Conservation (phyloP, 306 rosid genomes). For the Mucuna pruriens region DNA sequence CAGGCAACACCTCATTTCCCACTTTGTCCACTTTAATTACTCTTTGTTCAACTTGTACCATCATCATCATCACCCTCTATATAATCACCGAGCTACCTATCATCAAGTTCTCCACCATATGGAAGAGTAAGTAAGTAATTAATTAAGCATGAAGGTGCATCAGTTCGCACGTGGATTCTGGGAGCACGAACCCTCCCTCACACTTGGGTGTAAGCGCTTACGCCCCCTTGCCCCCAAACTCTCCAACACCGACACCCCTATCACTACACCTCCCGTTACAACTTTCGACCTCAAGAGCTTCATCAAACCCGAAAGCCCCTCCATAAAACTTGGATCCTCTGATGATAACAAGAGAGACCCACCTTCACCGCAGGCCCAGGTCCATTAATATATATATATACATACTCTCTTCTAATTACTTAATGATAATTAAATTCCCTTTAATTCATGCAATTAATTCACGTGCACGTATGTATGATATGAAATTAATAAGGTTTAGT, state of each 20-base stretch:
- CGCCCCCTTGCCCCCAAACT: slow-evolving; percentile 94
- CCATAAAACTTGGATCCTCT: slow-evolving; percentile 54
- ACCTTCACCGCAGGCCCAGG: slow-evolving; percentile 50
- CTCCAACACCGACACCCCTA: slow-evolving; percentile 26
- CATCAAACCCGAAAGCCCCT: slow-evolving; percentile 76
- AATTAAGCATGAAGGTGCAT: slow-evolving; percentile 84
- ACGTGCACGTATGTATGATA: background rate
- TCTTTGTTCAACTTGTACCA: slow-evolving; percentile 3
- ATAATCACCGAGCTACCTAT: slow-evolving; percentile 35
- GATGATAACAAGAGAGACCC: slow-evolving; percentile 56
- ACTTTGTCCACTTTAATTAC: slow-evolving; percentile 36
- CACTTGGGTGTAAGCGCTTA: slow-evolving; percentile 86
- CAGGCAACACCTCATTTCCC: slow-evolving; percentile 88
- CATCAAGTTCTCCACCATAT: slow-evolving; percentile 53
- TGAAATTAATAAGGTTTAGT: background rate
- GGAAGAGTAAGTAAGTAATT: slow-evolving; percentile 34
- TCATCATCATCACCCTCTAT: slow-evolving; percentile 44
- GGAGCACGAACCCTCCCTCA: slow-evolving; percentile 86
- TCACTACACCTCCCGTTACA: slow-evolving; percentile 16
- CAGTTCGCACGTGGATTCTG: slow-evolving; percentile 91
- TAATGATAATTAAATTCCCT: background rate
- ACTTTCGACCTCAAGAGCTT: slow-evolving; percentile 85
- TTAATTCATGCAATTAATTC: slow-evolving; percentile 20
- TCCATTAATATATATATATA: slow-evolving; percentile 28
- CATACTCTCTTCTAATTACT: background rate